Evolutionary conservation across 176 grass and related monocot species (phyloP).

Genomic region (Tillandsia fasciculata): DNA sequence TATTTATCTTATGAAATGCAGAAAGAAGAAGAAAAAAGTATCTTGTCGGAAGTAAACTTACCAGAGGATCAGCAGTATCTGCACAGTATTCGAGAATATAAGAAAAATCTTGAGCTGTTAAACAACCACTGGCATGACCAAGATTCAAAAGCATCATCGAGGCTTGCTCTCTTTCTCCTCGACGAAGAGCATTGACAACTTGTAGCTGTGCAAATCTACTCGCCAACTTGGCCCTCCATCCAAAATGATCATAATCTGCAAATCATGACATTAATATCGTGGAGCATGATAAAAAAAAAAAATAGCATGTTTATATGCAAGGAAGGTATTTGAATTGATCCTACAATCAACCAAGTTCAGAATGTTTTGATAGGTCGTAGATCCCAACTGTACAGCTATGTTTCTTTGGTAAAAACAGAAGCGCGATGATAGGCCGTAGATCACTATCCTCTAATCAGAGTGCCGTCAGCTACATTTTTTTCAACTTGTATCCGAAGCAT

Average conservation of each 20-base stretch:
- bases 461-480: too few relatives aligned
- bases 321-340: neutral
- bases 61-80: constrained; percentile 58
- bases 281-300: neutral
- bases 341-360: constrained; percentile 10
- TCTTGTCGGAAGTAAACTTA: constrained; percentile 30
- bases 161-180: constrained; percentile 53
- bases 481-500: too few relatives aligned
- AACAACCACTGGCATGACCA: constrained; percentile 22
- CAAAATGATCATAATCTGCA: constrained; percentile 37
- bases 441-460: too few relatives aligned
- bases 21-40: neutral
- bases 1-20: neutral
- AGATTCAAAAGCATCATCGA: constrained; percentile 54
- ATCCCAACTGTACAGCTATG: too few relatives aligned
- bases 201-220: constrained; percentile 39
- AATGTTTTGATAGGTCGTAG: too few relatives aligned
- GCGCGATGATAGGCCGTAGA: too few relatives aligned
- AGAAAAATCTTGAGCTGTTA: constrained; percentile 53
- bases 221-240: constrained; percentile 16
- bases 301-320: constrained; percentile 16
- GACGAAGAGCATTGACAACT: constrained; percentile 61
- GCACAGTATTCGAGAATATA: constrained; percentile 79
- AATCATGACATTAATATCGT: neutral
- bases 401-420: too few relatives aligned